phyloP scores from a whole-genome alignment of 2,329 filamentous ascomycete genomes.

The Penicillium sp. region DNA sequence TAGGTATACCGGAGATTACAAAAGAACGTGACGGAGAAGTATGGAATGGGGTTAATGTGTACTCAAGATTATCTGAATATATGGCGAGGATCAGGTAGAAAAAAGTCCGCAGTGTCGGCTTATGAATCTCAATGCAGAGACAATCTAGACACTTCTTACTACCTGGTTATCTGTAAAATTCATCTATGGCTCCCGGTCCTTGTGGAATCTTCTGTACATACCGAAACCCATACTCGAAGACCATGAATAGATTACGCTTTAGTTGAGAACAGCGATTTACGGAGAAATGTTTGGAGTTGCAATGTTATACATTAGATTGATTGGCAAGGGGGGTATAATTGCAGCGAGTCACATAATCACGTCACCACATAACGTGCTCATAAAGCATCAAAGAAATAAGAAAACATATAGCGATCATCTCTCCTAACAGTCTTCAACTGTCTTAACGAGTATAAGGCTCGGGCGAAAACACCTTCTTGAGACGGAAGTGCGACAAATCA shows the following conservation, averaged over 20 bases:
- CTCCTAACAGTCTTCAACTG: not conserved
- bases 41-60: constrained; percentile 18
- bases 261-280: too few species aligned
- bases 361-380: constrained; percentile 9
- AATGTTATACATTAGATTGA: not conserved
- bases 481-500: constrained; percentile 45
- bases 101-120: not conserved
- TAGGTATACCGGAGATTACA: constrained; percentile 24
- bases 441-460: constrained; percentile 14
- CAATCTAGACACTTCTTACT: too few species aligned
- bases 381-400: constrained; percentile 1
- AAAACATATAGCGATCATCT: not conserved
- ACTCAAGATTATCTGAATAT: constrained; percentile 19
- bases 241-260: too few species aligned
- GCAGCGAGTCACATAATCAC: constrained; percentile 2
- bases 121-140: too few species aligned
- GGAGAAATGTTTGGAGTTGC: too few species aligned
- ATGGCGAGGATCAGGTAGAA: not conserved
- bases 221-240: too few species aligned
- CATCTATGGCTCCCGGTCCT: too few species aligned
- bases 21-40: constrained; percentile 8
- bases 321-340: constrained; percentile 9
- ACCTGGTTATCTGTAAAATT: too few species aligned
- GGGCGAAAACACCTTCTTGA: constrained; percentile 49
- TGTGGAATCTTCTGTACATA: too few species aligned